phyloP scores from a whole-genome alignment of 2,329 filamentous ascomycete genomes.

The Pseudopithomyces maydicus region DNA sequence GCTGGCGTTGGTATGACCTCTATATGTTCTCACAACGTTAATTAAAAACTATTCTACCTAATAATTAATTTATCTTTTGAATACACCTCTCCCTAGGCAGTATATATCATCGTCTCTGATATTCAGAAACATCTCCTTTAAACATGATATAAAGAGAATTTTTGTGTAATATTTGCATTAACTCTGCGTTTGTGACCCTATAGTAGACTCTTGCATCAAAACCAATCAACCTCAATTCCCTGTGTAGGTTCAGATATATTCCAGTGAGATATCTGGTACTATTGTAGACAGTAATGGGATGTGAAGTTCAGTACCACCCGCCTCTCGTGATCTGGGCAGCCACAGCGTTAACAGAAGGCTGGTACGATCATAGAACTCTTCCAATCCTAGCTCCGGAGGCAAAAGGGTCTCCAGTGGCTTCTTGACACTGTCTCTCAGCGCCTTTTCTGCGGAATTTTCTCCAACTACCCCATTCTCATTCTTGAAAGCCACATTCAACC shows the following conservation, averaged over 20 bases:
- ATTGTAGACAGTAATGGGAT: not conserved
- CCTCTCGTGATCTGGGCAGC: not conserved
- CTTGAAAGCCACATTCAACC: not conserved
- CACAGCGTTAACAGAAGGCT: not conserved
- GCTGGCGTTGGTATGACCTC: no score
- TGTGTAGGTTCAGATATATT: not conserved
- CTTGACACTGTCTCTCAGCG: not conserved
- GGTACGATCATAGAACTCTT: not conserved
- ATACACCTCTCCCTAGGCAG: no score
- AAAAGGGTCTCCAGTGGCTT: not conserved
- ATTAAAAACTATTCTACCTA: no score
- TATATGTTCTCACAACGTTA: no score
- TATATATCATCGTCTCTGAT: no score
- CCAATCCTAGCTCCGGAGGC: not conserved
- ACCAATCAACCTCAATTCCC: no score
- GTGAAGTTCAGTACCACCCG: not conserved
- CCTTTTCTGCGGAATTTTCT: not conserved
- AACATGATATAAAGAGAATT: no score
- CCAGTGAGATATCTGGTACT: not conserved
- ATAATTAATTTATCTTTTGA: no score
- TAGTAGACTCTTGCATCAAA: no score
- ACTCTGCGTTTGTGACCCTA: no score
- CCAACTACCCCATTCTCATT: not conserved
- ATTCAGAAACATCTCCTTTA: no score
- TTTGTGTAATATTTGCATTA: no score